Conservation (phyloP, 73 alveolate species). For the Durusdinium trenchii region DNA sequence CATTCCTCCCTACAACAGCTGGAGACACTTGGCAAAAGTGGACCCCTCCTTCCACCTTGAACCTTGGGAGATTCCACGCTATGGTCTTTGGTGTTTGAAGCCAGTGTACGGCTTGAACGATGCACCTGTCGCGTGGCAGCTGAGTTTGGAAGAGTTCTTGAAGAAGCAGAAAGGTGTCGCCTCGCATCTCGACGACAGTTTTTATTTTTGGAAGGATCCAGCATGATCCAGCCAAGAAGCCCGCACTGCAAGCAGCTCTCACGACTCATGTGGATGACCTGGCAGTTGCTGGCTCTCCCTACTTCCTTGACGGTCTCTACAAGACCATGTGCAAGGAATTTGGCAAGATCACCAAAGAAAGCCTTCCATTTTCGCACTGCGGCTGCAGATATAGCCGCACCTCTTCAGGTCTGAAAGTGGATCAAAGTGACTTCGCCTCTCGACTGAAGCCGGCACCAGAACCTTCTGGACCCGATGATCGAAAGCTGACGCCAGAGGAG, state of each 20-base stretch:
- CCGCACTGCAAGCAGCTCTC: background rate
- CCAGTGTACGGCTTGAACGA: background rate
- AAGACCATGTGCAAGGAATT: background rate
- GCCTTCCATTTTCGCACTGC: background rate
- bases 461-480: background rate
- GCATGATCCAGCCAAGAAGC: background rate
- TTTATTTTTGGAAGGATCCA: background rate
- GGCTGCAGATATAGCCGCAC: background rate
- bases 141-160: background rate
- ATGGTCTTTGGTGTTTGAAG: background rate
- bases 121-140: slow-evolving; percentile 21
- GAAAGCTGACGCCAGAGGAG: background rate
- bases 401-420: background rate
- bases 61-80: background rate
- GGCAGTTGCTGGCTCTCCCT: background rate
- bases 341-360: background rate
- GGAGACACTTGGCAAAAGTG: background rate
- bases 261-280: slow-evolving; percentile 5
- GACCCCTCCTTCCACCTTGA: background rate
- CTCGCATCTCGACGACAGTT: background rate
- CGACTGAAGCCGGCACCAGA: background rate
- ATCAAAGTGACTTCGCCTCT: background rate
- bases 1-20: background rate
- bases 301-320: background rate
- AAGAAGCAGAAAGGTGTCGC: background rate